Percentiles rank a stretch among this genome's conserved stretches.
Evolutionary conservation across 805 yeast genomes (phyloP).

Genomic region (Candida montana): DNA sequence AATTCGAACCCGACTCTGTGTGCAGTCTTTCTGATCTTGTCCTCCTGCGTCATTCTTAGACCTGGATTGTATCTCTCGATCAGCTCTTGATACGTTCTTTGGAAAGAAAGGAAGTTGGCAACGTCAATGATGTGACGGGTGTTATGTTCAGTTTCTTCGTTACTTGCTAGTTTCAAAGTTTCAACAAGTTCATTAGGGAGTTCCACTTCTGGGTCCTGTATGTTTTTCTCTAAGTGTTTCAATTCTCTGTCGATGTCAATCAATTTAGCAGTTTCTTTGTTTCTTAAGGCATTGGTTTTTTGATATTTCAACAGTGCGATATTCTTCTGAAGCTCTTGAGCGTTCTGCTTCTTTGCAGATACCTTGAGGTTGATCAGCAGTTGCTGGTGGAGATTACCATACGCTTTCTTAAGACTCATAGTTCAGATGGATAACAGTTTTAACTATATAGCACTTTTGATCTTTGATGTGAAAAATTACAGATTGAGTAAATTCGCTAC

Average conservation of each 20-base stretch:
- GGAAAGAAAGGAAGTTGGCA: slow-evolving; percentile 58
- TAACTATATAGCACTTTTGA: too few species aligned
- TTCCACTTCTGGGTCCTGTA: slow-evolving; percentile 16
- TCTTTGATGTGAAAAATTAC: too few species aligned
- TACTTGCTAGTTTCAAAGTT: slow-evolving; percentile 13
- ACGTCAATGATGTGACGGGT: slow-evolving; percentile 50
- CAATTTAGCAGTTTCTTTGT: slow-evolving; percentile 16
- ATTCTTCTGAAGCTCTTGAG: slow-evolving; percentile 20
- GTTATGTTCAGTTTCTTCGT: slow-evolving; percentile 15
- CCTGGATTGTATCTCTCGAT: slow-evolving; percentile 88
- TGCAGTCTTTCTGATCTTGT: slow-evolving; percentile 76
- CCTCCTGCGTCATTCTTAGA: slow-evolving; percentile 67
- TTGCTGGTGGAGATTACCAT: slow-evolving; percentile 18
- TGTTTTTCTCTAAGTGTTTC: slow-evolving; percentile 13
- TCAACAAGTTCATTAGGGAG: slow-evolving; percentile 11
- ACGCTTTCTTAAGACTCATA: slow-evolving; percentile 15
- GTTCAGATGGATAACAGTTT: not conserved
- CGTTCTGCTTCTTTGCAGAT: slow-evolving; percentile 23
- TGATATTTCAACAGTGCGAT: slow-evolving; percentile 23
- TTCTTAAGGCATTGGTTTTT: slow-evolving; percentile 22
- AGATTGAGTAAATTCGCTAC: too few species aligned
- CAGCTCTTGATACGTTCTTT: slow-evolving; percentile 70
- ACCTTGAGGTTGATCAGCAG: slow-evolving; percentile 20
- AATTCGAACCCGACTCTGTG: slow-evolving; percentile 79
- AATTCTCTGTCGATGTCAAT: slow-evolving; percentile 18